A percentile compares a stretch with the other conserved stretches of the same genome.
These are phyloP conservation scores for Penicillium sp. DNA, from an alignment of 2,329 filamentous ascomycete species.

Conservation along the genomic window DNA sequence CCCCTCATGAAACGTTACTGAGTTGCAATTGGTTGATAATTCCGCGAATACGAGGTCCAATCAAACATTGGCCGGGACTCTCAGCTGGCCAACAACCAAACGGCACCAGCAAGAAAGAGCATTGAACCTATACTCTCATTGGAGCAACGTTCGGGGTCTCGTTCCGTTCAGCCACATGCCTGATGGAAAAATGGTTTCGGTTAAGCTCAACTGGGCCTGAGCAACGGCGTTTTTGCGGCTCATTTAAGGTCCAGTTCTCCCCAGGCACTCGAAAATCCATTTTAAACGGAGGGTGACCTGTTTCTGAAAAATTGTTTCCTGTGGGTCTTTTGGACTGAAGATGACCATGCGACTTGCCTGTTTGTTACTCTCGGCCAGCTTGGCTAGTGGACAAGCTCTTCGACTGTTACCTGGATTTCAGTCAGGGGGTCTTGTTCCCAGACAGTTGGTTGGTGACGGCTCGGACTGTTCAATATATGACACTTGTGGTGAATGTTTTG, in stretches of 20 bases:
- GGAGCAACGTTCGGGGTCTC: neutral
- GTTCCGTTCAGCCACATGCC: neutral
- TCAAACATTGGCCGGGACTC: neutral
- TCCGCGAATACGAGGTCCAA: slow-evolving; percentile 2
- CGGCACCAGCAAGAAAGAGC: neutral
- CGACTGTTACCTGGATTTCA: neutral
- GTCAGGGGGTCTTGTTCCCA: neutral
- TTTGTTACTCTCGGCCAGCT: neutral
- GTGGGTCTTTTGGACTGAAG: neutral
- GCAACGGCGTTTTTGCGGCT: neutral
- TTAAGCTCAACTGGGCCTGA: neutral
- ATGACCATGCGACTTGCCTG: neutral
- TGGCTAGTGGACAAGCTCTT: neutral
- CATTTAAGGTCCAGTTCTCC: neutral
- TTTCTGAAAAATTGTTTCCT: neutral
- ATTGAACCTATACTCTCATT: neutral
- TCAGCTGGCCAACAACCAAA: neutral
- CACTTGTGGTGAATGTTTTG: slow-evolving; percentile 17
- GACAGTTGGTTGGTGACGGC: neutral
- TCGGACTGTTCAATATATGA: slow-evolving; percentile 1
- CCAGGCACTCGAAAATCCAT: neutral
- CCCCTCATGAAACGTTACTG: neutral
- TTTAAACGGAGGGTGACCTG: neutral
- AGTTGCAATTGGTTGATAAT: neutral
- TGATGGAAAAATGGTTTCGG: neutral